Percentiles rank a stretch among this genome's conserved stretches.
These are phyloP conservation scores for Trichoderma sp. DNA, from an alignment of 2,329 filamentous ascomycete species.

Conservation along the genomic window DNA sequence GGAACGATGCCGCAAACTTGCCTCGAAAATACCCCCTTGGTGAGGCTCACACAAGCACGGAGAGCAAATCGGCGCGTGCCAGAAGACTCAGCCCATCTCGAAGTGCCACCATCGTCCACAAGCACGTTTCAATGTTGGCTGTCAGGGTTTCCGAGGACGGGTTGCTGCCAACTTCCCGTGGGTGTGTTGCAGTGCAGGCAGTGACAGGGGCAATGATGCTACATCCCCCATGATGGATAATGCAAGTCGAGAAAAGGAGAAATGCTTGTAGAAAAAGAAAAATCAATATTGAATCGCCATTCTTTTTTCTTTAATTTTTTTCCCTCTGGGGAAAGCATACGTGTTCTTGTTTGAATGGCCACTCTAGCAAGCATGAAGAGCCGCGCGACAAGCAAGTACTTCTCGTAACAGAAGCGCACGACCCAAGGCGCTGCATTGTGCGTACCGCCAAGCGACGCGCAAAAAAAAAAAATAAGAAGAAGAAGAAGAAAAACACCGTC, in stretches of 20 bases:
- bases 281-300: not conserved
- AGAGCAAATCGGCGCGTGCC: not conserved
- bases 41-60: not conserved
- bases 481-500: not conserved
- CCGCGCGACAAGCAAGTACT: not conserved
- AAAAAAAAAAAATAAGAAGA: not conserved
- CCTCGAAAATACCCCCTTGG: not conserved
- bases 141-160: not conserved
- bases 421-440: not conserved
- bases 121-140: not conserved
- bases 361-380: not conserved
- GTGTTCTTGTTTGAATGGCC: not conserved
- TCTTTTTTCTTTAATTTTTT: not conserved
- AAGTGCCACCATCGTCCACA: not conserved
- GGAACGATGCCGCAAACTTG: not conserved
- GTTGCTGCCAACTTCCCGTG: not conserved
- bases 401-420: not conserved
- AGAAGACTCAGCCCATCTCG: not conserved
- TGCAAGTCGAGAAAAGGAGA: not conserved
- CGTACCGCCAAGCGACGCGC: not conserved
- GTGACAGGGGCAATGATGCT: not conserved
- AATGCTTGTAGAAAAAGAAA: not conserved
- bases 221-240: not conserved
- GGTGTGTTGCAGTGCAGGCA: slow-evolving; percentile 15
- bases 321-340: not conserved